Base-by-base conservation (phyloP, 148 eudicot genomes). In the Silene uniflora region DNA sequence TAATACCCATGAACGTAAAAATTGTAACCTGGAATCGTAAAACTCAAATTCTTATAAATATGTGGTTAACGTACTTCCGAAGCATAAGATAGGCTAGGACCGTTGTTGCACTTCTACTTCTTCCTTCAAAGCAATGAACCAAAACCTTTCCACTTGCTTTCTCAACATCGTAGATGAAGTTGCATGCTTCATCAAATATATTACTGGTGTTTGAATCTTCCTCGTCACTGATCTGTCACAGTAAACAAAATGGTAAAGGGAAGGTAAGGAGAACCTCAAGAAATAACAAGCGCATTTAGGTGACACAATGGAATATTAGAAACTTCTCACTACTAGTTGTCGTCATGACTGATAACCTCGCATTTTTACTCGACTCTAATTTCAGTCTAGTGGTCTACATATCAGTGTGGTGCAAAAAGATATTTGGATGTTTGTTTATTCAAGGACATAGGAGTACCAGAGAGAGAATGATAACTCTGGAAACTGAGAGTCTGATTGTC, bases 51-150 rank as follows among this genome's bases (percentile, higher is more conserved):
- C 27, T 7, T 67, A 72, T 60, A 23, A 61, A 6, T 24, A 59
- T 7, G 0, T 19, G 32, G 47, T 71, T 24, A 14, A 85, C 97
- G 89, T 91, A 95, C n/a, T n/a, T n/a, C n/a, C n/a, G n/a, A n/a
- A n/a, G n/a, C n/a, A n/a, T n/a, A n/a, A n/a, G n/a, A n/a, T n/a
- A n/a, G n/a, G n/a, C n/a, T n/a, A n/a, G n/a, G n/a, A n/a, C n/a
- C n/a, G n/a, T n/a, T n/a, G n/a, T 95, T 16, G 97, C 97, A 75
- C 99, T 95, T 82, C 99, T 86, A 78, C 99, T 95, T 84, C 90
- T 90, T 79, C 99, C 99, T 89, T 95, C 99, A 72, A 95, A 95
- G 87, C 99, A 95, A 78, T 95, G 99, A 73, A 95, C 99, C 86
- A 95, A 82, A 80, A 95, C 94, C 85, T 92, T 92, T 64, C 97